Base-by-base conservation (phyloP, 225 moss, liverwort and hornwort genomes). In the Pleurozium schreberi region DNA sequence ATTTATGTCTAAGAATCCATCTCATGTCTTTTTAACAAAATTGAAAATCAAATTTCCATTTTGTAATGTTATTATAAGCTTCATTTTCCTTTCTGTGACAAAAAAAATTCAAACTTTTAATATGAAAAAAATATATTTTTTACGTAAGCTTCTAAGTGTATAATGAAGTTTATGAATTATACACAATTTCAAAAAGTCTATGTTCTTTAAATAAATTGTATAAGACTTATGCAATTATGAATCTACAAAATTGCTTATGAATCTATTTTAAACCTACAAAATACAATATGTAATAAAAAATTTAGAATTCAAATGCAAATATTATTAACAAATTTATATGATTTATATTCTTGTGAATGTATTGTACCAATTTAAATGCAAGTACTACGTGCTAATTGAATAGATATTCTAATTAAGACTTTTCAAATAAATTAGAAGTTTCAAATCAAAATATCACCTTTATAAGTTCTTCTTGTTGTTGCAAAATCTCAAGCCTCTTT, bases 391-490 rank as follows among this genome's bases (percentile, higher is more conserved):
- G 27, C 16, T 61, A 50, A 43, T 2, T 40, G 10, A 53, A 26
- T 33, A 13, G 1, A 59, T 38, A 47, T 8, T 47, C 3, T 38
- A 62, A 49, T 49, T 5, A 16, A 23, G 68, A 20, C 12, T 12
- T 26, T 12, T 1, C 12, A 34, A 31, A 18, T 40, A 25, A 6
- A 55, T 34, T 45, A 4, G 8, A 68, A 75, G 3, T 26, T 20
- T 8, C 40, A 40, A 31, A 42, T 43, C 8, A 52, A 66, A 53
- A 12, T 66, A 0, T 27, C 28, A 95, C 96, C 91, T 96, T 93
- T n/a, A 98, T 96, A 67, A 96, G 91, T n/a, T 92, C 94, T 84
- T 98, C 97, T 89, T 98, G 94, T 87, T 94, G 92, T 79, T 93
- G 95, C 67, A 98, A 87, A 82, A 92, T 91, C 59, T 96, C 93